Evolutionary conservation across 1,139 yeast species (phyloP).

Genomic region (Martiniozyma asiatica): DNA sequence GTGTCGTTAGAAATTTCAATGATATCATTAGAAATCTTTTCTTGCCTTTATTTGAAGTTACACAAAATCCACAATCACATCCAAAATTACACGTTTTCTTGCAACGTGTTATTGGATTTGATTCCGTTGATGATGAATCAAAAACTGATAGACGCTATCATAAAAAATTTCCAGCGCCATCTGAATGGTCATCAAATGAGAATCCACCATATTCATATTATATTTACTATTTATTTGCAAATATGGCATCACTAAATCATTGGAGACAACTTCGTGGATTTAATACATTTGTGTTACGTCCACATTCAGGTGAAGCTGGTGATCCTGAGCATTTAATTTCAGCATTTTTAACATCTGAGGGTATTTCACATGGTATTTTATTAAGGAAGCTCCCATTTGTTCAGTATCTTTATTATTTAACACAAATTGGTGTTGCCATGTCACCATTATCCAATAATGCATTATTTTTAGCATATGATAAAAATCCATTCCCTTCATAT

Average conservation of each 20-base stretch:
- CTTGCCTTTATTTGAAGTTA: conserved; percentile 85
- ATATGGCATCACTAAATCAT: conserved; percentile 72
- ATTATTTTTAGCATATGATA: conserved; percentile 85
- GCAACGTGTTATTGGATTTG: conserved; percentile 94
- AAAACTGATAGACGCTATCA: conserved; percentile 75
- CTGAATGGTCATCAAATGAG: conserved; percentile 59
- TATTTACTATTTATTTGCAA: conserved; percentile 77
- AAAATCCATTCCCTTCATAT: conserved; percentile 81
- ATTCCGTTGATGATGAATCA: conserved; percentile 96
- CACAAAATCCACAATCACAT: conserved; percentile 69
- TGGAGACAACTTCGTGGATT: conserved; percentile 65
- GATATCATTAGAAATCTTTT: conserved; percentile 72
- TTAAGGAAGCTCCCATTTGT: conserved; percentile 88
- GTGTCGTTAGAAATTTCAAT: conserved; percentile 58
- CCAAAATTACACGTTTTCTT: conserved; percentile 83
- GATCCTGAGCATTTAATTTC: conserved; percentile 94
- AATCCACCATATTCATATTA: conserved; percentile 99
- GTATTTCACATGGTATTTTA: conserved; percentile 90
- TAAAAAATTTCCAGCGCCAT: conserved; percentile 72
- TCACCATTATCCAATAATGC: conserved; percentile 96
- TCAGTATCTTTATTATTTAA: conserved; percentile 84
- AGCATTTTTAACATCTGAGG: conserved; percentile 81
- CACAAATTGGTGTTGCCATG: conserved; percentile 98
- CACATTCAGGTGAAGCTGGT: conserved; percentile 99
- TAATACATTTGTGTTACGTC: conserved; percentile 85